A percentile compares a stretch with the other conserved stretches of the same genome.
phyloP scores from a whole-genome alignment of 164 flowering plant species.

The Nelumbo lutea region DNA sequence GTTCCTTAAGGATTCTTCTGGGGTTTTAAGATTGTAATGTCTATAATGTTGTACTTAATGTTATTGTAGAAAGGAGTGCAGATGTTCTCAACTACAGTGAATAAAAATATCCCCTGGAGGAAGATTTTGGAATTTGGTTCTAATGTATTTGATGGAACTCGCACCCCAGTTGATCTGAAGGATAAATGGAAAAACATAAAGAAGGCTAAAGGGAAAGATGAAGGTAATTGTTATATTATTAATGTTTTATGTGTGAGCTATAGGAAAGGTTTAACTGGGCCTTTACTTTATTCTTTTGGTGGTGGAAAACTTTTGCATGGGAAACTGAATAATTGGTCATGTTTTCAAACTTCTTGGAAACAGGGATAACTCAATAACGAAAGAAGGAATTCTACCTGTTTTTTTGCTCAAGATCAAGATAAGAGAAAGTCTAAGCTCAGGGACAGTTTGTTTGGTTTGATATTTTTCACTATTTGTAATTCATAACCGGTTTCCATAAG shows the following conservation, averaged over 20 bases:
- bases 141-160: constrained; percentile 39
- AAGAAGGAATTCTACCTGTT: neutral
- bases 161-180: constrained; percentile 54
- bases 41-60: neutral
- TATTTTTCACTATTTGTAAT: too few species aligned
- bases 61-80: constrained; percentile 52
- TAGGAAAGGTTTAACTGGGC: neutral
- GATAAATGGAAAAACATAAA: constrained; percentile 54
- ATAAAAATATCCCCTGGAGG: constrained; percentile 48
- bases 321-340: neutral
- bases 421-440: neutral
- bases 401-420: neutral
- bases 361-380: neutral
- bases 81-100: constrained; percentile 17
- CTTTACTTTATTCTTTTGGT: too few species aligned
- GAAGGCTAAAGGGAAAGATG: neutral
- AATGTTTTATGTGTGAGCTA: neutral
- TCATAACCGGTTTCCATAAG: too few species aligned
- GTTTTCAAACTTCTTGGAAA: neutral
- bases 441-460: too few species aligned
- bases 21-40: neutral
- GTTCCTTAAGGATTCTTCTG: too few species aligned
- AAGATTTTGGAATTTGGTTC: constrained; percentile 47
- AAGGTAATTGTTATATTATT: neutral
- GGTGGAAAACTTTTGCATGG: neutral